Evolutionary conservation across 805 yeast genomes (phyloP), one percentile per base, ranked within the genome.

Genomic region (Hanseniaspora taiwanica): DNA sequence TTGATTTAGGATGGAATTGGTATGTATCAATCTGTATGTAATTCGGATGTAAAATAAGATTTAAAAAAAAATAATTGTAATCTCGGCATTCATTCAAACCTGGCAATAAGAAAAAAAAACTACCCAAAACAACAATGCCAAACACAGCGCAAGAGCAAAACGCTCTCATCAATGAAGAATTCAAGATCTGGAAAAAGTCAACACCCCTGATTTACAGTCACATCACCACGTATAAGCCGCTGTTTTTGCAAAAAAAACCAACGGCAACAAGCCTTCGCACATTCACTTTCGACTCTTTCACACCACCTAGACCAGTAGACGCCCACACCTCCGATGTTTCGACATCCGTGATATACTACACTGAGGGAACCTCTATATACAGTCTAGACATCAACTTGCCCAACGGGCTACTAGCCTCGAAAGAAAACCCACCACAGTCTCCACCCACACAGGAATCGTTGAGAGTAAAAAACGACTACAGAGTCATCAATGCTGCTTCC

Each of bases 161-260:
- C 42, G 81, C 80, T 52, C 58, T 78, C 8, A 66, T 69, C 45
- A 81, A 81, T 50, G 93, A 81, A 58, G 91, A 81, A 60, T 81
- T 71, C 65, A 74, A 74, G 49, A 72, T 67, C 16, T 84, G 95
- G 95, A 84, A 83, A 56, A 82, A 83, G 52, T 72, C 89, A 2
- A 78, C 81, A 12, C 94, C 93, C 3, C 64, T 81, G 47, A 63
- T 84, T 44, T 84, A 84, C 58, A 54, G 55, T 40, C 62, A 58
- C 43, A 52, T 58, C n/a, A 54, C 62, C 3, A 50, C 64, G 21
- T 54, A 63, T 20, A 62, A 54, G 38, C 60, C 68, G 3, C 63
- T 59, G 42, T 58, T 60, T 48, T 24, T 48, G 46, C n/a, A 58
- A 56, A 38, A 49, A 51, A 6, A 18, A 14, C 33, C 16, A 13